These are phyloP conservation scores for Penicillium crustosum DNA, from an alignment of 2,329 filamentous ascomycete species.

Conservation along the genomic window DNA sequence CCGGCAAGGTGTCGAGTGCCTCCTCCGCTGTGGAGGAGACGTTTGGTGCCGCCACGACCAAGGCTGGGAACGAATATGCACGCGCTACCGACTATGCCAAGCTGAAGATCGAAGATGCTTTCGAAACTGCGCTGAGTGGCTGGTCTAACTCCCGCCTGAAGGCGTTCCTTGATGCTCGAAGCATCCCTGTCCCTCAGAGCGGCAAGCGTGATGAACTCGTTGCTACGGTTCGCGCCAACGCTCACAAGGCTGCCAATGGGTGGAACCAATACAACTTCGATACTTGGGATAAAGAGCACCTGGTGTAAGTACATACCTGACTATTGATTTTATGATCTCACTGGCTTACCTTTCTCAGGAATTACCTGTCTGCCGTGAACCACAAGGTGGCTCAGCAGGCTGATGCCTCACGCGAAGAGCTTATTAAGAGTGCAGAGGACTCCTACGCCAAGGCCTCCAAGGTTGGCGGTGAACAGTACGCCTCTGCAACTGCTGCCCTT, in stretches of 20 bases:
- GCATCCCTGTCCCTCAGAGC: slow-evolving; percentile 70
- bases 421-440: slow-evolving; percentile 58
- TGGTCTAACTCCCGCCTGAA: slow-evolving; percentile 80
- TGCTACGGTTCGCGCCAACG: slow-evolving; percentile 70
- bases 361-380: slow-evolving; percentile 51
- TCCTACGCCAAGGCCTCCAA: slow-evolving; percentile 50
- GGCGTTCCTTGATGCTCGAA: slow-evolving; percentile 73
- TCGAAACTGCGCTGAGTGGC: slow-evolving; percentile 59
- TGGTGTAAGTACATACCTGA: slow-evolving; percentile 51
- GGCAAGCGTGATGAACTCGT: slow-evolving; percentile 72
- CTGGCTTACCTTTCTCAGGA: slow-evolving; percentile 40
- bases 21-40: slow-evolving; percentile 47
- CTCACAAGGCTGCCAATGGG: slow-evolving; percentile 66
- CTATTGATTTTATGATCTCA: slow-evolving; percentile 33
- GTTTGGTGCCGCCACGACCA: slow-evolving; percentile 71
- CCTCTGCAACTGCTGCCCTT: slow-evolving; percentile 70
- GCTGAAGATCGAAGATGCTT: slow-evolving; percentile 64
- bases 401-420: slow-evolving; percentile 69
- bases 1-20: slow-evolving; percentile 52
- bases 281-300: slow-evolving; percentile 69
- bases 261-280: slow-evolving; percentile 78
- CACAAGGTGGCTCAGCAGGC: slow-evolving; percentile 61
- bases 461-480: slow-evolving; percentile 48
- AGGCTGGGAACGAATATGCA: slow-evolving; percentile 72
- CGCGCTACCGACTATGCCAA: slow-evolving; percentile 70